These are phyloP conservation scores for Dictyostelium intermedium DNA, from an alignment of 78 protist species.

Conservation along the genomic window DNA sequence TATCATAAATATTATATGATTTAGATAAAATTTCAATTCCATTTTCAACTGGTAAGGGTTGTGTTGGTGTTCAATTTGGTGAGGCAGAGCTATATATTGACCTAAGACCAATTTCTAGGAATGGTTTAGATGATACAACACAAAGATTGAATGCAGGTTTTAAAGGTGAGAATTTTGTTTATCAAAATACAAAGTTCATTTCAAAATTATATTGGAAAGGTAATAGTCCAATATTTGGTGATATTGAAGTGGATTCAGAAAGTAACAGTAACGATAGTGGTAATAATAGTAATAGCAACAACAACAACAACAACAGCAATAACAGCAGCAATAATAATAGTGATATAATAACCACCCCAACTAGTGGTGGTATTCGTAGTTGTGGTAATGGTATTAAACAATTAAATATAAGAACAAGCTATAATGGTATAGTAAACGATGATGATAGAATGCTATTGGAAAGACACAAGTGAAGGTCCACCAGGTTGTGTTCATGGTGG, in stretches of 20 bases:
- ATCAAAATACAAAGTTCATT: constrained; percentile 47
- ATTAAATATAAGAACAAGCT: neutral
- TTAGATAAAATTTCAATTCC: constrained; percentile 30
- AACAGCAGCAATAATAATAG: neutral
- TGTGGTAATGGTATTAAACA: neutral
- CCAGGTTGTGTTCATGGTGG: constrained; percentile 80
- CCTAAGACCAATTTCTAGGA: constrained; percentile 26
- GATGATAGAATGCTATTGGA: constrained; percentile 52
- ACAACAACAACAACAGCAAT: neutral
- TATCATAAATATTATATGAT: neutral
- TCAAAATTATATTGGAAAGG: constrained; percentile 64
- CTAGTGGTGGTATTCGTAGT: neutral
- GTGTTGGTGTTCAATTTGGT: constrained; percentile 55
- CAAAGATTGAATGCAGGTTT: constrained; percentile 7
- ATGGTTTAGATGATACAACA: constrained; percentile 15
- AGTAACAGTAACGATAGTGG: neutral
- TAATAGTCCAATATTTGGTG: neutral
- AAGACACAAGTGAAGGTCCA: constrained; percentile 45
- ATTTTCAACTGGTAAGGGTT: constrained; percentile 54
- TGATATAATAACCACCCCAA: neutral
- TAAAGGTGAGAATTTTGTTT: constrained; percentile 65
- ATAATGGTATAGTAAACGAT: neutral
- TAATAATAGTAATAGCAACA: neutral
- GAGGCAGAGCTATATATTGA: constrained; percentile 1
- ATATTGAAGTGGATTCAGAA: neutral